A percentile compares a stretch with the other conserved stretches of the same genome.
phyloP scores from a whole-genome alignment of 139 green algal species.

The Pycnococcus provasolii region DNA sequence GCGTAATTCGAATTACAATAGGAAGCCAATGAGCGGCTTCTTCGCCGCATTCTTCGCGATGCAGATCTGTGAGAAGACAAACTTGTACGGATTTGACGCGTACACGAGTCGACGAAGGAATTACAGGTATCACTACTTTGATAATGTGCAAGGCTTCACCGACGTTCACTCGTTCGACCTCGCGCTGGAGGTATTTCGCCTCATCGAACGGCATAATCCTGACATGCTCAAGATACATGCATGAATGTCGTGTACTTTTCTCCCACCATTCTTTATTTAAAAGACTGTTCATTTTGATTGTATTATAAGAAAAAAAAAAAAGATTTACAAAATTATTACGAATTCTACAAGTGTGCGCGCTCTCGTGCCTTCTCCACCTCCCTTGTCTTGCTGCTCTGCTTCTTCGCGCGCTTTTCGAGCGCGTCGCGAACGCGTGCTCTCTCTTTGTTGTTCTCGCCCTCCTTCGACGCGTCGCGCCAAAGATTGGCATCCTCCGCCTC shows the following conservation, averaged over 20 bases:
- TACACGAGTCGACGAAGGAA: slow-evolving; percentile 16
- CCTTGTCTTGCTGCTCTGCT: too few species aligned
- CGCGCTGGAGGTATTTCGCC: slow-evolving; percentile 19
- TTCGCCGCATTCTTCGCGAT: slow-evolving; percentile 20
- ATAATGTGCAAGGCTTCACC: slow-evolving; percentile 33
- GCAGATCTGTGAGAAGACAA: slow-evolving; percentile 23
- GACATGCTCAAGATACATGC: background rate
- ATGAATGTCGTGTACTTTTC: background rate
- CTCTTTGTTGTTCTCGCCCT: too few species aligned
- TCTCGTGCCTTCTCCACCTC: too few species aligned
- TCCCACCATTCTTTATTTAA: background rate
- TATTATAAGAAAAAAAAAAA: too few species aligned
- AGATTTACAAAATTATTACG: too few species aligned
- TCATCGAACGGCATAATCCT: background rate
- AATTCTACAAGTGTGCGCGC: too few species aligned
- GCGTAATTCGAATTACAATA: slow-evolving; percentile 5
- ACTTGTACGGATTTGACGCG: slow-evolving; percentile 30
- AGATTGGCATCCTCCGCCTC: slow-evolving; percentile 28
- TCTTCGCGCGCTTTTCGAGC: too few species aligned
- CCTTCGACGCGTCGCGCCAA: too few species aligned
- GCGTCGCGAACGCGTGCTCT: too few species aligned
- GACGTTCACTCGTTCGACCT: slow-evolving; percentile 32
- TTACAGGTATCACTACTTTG: slow-evolving; percentile 30
- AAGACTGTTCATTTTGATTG: background rate
- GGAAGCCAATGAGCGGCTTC: slow-evolving; percentile 29